Percentiles rank a stretch among this genome's conserved stretches.
Evolutionary conservation across 1,284 basidiomycete species (phyloP).

Genomic region (Melampsora americana): DNA sequence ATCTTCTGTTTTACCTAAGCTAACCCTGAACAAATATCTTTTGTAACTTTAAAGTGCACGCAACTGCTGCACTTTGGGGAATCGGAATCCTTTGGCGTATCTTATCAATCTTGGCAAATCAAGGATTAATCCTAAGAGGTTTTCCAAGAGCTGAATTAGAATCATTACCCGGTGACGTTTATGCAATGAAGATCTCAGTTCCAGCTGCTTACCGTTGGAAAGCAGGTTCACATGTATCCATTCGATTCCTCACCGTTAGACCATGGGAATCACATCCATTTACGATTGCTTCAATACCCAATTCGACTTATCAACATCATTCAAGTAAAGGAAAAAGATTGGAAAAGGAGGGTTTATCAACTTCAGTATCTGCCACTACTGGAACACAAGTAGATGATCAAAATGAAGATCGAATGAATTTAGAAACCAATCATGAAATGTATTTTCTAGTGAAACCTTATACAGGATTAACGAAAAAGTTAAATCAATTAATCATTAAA

Average conservation of each 20-base stretch:
- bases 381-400: no score
- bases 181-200: constrained; percentile 53
- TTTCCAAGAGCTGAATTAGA: constrained; percentile 51
- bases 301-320: not conserved
- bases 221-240: constrained; percentile 58
- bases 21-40: no score
- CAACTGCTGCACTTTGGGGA: constrained; percentile 32
- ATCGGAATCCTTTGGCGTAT: constrained; percentile 23
- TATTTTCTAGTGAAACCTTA: constrained; percentile 51
- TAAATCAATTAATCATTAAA: constrained; percentile 47
- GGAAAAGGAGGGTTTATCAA: no score
- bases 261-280: constrained; percentile 56
- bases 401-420: no score
- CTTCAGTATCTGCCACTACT: no score
- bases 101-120: constrained; percentile 13
- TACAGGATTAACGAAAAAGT: constrained; percentile 53
- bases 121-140: constrained; percentile 46
- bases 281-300: constrained; percentile 55
- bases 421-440: constrained; percentile 43
- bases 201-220: constrained; percentile 53
- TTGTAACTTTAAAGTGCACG: constrained; percentile 10
- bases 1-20: no score
- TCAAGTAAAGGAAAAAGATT: no score
- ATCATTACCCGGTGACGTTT: constrained; percentile 52
- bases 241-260: constrained; percentile 54